Base-by-base conservation (phyloP, 768 basidiomycete genomes). In the Naganishia kalamii region DNA sequence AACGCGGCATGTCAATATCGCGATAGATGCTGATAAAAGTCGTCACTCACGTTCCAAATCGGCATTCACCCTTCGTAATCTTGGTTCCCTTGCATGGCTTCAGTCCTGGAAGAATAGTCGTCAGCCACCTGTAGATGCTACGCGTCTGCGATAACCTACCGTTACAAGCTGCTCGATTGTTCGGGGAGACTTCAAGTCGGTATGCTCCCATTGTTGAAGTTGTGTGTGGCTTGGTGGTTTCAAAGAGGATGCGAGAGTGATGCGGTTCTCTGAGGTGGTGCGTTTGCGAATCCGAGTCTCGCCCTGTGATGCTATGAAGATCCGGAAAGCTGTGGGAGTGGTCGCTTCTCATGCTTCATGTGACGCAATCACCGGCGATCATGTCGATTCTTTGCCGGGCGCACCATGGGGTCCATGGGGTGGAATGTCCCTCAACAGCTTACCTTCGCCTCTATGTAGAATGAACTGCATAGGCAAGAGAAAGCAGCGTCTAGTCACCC, bases 51-150 rank as follows among this genome's bases (percentile, higher is more conserved):
- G 63, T 64, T 32, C 63, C 63, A 37, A 64, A 64, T 19, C 50
- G 27, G 40, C 40, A 41, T n/a, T 64, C 37, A 2, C 63, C 63
- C 25, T 64, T 64, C 19, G 15, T 30, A 30, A 64, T 64, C 51
- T 64, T 64, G 49, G 50, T 64, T 41, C 63, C 63, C 40, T 64
- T 64, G 43, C 63, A 64, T 41, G 63, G 63, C 43, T 54, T 30
- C 17, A 40, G 33, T 37, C 54, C 54, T 57, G 37, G 5, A 44
- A n/a, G 43, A 15, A 15, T 5, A 6, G 8, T n/a, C 5, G 19
- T n/a, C 19, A 8, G 12, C 19, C 19, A n/a, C 43, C 19, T 44
- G 5, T n/a, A 11, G 19, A 5, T n/a, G 12, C 19, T 5, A 44
- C 21, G 7, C 6, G 19, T 10, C 6, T 15, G 43, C 43, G 8